Evolutionary conservation across 176 grass and related monocot species (phyloP), one percentile per base, ranked within the genome.

Genomic region (Phyllostachys edulis): DNA sequence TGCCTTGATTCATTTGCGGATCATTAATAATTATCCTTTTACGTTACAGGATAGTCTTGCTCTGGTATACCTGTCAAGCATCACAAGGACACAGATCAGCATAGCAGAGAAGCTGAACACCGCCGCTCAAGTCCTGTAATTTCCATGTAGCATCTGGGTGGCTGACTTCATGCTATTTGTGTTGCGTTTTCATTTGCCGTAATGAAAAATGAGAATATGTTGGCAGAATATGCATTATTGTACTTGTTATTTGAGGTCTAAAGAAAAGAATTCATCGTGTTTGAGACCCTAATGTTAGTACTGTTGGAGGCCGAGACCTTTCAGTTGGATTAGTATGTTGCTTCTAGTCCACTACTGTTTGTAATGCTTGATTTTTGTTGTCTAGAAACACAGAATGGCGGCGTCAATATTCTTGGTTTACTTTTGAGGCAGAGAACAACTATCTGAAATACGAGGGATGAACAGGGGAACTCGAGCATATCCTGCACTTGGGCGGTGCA

Each of bases 101-200:
- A 84, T 96, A 54, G 96, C 96, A 0, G 96, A 98, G 77, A 98
- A 98, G 88, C 78, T 98, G 85, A 98, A 98, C 67, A 98, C 96
- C 0, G 93, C 91, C 0, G 96, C 96, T 56, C 96, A 98, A 72
- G 84, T 92, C 59, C 80, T 95, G 85, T 98, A 82, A 84, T 80
- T 89, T 57, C 20, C 10, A 76, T 69, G 9, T 54, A 12, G 51
- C 4, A 77, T 39, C 47, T 55, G 7, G 9, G 23, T 80, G 44
- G 44, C 52, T 38, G 67, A 79, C 11, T 44, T 72, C 5, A 69
- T 80, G 69, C 75, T 54, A 16, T 67, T 80, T 70, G 11, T 76
- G 69, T 47, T 91, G 40, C 68, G 63, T 85, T 78, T 70, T 50
- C 45, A 10, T 73, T 52, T 47, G 51, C 55, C 39, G 17, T 56